phyloP scores from a whole-genome alignment of 2,329 filamentous ascomycete genomes.

The Hymenoscyphus occultus region DNA sequence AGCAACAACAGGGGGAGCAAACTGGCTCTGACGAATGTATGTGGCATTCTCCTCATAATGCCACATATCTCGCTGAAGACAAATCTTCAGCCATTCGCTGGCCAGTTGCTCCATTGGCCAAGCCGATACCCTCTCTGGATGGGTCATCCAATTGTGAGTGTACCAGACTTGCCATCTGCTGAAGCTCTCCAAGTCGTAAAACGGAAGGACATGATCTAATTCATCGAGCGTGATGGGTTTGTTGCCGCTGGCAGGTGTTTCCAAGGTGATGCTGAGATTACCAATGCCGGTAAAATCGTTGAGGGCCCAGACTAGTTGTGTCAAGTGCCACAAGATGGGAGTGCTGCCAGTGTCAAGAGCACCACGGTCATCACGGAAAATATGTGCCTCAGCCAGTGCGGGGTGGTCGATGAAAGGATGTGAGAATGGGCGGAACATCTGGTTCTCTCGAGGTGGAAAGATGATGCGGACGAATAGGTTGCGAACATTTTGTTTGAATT shows the following conservation, averaged over 20 bases:
- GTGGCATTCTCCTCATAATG: background rate
- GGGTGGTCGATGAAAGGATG: background rate
- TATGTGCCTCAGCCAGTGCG: background rate
- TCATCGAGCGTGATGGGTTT: slow-evolving; percentile 17
- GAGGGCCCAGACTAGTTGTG: background rate
- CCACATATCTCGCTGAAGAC: background rate
- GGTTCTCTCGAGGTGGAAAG: background rate
- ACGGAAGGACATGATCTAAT: slow-evolving; percentile 27
- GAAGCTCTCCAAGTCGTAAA: slow-evolving; percentile 28
- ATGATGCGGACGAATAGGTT: background rate
- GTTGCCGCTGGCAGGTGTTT: background rate
- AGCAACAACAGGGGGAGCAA: background rate
- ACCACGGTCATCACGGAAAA: background rate
- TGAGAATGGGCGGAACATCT: background rate
- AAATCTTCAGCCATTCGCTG: slow-evolving; percentile 13
- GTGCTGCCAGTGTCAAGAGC: slow-evolving; percentile 4
- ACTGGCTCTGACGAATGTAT: background rate
- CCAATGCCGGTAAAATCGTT: background rate
- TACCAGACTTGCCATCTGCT: slow-evolving; percentile 26
- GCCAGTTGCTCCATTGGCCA: slow-evolving; percentile 17
- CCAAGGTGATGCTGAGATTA: slow-evolving; percentile 1
- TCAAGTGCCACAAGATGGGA: background rate
- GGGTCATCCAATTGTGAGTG: slow-evolving; percentile 19
- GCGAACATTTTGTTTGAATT: background rate
- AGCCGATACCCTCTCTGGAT: slow-evolving; percentile 11